phyloP scores from a whole-genome alignment of 495 filamentous ascomycete genomes.

The Penicillium verhagenii region DNA sequence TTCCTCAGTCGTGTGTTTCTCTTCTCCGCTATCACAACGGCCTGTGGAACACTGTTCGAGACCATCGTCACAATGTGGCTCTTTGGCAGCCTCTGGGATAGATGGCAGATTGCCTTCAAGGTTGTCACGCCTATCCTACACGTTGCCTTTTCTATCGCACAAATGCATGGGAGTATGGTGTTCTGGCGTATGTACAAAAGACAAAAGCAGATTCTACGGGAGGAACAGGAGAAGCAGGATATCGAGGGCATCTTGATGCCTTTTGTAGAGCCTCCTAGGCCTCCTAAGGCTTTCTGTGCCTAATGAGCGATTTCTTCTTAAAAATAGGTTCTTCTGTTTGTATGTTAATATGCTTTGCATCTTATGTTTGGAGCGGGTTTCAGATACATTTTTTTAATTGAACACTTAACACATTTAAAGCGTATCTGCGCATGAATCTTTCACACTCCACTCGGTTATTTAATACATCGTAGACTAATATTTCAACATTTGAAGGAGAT shows the following conservation, averaged over 20 bases:
- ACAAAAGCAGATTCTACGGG: conserved; percentile 27
- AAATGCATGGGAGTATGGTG: conserved; percentile 45
- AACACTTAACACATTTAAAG: too few species aligned
- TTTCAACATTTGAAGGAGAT: too few species aligned
- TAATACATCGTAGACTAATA: too few species aligned
- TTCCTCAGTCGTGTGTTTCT: conserved; percentile 45
- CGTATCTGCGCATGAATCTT: too few species aligned
- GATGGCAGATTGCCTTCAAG: conserved; percentile 50
- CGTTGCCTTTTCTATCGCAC: conserved; percentile 40
- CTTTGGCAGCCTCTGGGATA: conserved; percentile 45
- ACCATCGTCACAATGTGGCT: conserved; percentile 50
- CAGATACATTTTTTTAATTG: too few species aligned
- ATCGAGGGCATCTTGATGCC: not conserved
- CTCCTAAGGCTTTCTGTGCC: not conserved
- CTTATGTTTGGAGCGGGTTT: too few species aligned
- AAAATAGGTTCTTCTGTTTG: too few species aligned
- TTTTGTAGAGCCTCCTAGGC: not conserved
- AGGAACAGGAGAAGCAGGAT: not conserved
- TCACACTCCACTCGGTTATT: too few species aligned
- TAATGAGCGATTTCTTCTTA: too few species aligned
- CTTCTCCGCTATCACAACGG: conserved; percentile 37
- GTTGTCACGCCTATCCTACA: conserved; percentile 49
- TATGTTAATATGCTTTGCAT: too few species aligned
- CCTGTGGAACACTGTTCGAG: conserved; percentile 42
- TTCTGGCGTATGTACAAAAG: conserved; percentile 43